Conservation (phyloP, 2,329 filamentous ascomycete genomes). For the Pezicula carpinea region DNA sequence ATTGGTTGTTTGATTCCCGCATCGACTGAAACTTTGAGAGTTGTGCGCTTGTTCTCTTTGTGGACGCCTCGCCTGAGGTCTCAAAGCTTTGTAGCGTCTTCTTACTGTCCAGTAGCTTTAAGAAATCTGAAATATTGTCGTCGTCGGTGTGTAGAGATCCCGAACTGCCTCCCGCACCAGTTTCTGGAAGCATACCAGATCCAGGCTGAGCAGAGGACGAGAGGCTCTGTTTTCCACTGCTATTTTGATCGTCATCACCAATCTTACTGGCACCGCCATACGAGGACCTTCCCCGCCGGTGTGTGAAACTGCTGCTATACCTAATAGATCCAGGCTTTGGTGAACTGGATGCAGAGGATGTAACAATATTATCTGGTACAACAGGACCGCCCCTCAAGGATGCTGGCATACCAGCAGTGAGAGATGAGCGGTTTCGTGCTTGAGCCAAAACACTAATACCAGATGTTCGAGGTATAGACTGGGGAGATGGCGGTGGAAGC, state of each 20-base stretch:
- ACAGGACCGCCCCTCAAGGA: constrained; percentile 64
- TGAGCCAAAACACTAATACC: constrained; percentile 48
- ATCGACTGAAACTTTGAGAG: constrained; percentile 83
- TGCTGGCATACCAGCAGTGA: constrained; percentile 71
- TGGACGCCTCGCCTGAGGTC: constrained; percentile 60
- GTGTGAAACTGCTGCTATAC: constrained; percentile 92
- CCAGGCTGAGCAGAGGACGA: constrained; percentile 69
- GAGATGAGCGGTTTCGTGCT: constrained; percentile 64
- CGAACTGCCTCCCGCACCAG: constrained; percentile 60
- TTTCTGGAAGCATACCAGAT: constrained; percentile 73
- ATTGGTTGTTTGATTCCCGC: constrained; percentile 80
- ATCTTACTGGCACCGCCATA: constrained; percentile 65
- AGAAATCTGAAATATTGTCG: constrained; percentile 88
- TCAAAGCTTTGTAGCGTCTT: constrained; percentile 84
- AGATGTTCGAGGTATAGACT: constrained; percentile 44
- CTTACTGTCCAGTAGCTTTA: constrained; percentile 82
- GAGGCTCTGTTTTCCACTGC: constrained; percentile 75
- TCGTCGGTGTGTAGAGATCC: constrained; percentile 72
- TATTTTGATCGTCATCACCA: constrained; percentile 67
- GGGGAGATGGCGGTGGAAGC: constrained; percentile 47
- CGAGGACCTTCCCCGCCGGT: constrained; percentile 73
- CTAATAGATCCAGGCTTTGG: constrained; percentile 75
- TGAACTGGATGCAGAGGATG: constrained; percentile 67
- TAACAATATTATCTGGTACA: constrained; percentile 54
- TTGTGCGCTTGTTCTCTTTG: constrained; percentile 72